phyloP scores from a whole-genome alignment of 495 filamentous ascomycete genomes.

The Penicillium mononematosum region DNA sequence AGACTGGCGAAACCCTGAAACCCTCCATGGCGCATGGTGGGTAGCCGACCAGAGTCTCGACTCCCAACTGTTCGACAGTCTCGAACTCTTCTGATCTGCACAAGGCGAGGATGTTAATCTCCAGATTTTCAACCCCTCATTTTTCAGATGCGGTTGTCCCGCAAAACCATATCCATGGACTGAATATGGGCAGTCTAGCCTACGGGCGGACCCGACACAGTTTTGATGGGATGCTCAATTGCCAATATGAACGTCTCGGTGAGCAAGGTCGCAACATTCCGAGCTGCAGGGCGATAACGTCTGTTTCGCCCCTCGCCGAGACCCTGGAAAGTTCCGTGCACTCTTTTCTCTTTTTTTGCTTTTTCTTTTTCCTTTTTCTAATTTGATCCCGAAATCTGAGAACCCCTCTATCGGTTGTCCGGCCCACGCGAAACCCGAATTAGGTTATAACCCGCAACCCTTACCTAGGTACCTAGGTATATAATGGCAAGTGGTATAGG shows the following conservation, averaged over 20 bases:
- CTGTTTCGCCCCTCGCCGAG: conserved; percentile 19
- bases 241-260: conserved; percentile 14
- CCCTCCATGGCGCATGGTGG: conserved; percentile 3
- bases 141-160: conserved; percentile 7
- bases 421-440: conserved; percentile 1
- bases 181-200: neutral
- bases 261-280: conserved; percentile 25
- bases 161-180: neutral
- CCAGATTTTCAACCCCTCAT: conserved; percentile 11
- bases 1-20: conserved; percentile 18
- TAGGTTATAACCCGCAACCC: neutral
- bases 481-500: neutral
- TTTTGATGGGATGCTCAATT: conserved; percentile 1
- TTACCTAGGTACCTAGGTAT: too few species aligned
- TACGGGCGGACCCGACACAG: conserved; percentile 2
- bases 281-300: conserved; percentile 25
- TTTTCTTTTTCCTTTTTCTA: neutral
- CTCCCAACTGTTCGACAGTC: conserved; percentile 11
- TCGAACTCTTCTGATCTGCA: conserved; percentile 16
- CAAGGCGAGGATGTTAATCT: conserved; percentile 18
- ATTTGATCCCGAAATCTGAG: neutral
- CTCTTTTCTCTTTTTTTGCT: neutral
- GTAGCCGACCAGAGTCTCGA: conserved; percentile 13
- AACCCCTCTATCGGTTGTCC: neutral
- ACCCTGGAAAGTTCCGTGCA: conserved; percentile 16